These are phyloP conservation scores for Anthracocystis panici-leucophaei DNA, from an alignment of 1,284 basidiomycete genomes.

Conservation along the genomic window DNA sequence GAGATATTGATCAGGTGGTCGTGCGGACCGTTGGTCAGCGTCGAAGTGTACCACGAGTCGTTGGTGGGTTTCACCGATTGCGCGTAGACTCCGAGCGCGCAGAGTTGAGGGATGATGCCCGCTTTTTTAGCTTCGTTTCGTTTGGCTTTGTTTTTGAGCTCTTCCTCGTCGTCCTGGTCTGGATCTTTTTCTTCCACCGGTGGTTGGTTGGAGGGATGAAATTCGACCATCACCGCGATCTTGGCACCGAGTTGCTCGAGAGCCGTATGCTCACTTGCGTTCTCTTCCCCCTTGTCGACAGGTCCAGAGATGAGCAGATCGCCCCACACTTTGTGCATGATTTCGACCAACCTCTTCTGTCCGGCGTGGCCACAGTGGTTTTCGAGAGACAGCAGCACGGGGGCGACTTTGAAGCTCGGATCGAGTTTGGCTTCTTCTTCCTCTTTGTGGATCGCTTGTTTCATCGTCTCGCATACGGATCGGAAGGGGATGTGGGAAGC, in stretches of 20 bases:
- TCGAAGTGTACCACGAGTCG: conserved; percentile 58
- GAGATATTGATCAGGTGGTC: conserved; percentile 75
- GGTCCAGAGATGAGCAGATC: conserved; percentile 71
- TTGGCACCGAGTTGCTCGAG: conserved; percentile 74
- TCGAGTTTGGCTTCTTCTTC: conserved; percentile 23
- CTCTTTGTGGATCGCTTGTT: conserved; percentile 47
- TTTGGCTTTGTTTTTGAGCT: conserved; percentile 22
- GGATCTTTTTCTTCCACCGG: conserved; percentile 14
- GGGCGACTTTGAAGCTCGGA: conserved; percentile 58
- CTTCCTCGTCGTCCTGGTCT: conserved; percentile 44
- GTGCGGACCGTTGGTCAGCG: conserved; percentile 51
- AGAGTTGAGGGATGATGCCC: conserved; percentile 59
- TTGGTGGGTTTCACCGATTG: conserved; percentile 60
- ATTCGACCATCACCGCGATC: conserved; percentile 76
- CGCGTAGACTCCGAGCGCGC: conserved; percentile 62
- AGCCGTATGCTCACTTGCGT: conserved; percentile 65
- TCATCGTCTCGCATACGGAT: conserved; percentile 52
- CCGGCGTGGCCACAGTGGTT: conserved; percentile 75
- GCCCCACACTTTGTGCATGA: conserved; percentile 75
- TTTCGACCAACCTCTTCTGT: conserved; percentile 74
- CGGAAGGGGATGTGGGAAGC: conserved; percentile 56
- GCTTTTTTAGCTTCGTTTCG: conserved; percentile 49
- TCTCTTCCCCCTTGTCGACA: conserved; percentile 56
- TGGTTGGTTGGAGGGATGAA: conserved; percentile 26
- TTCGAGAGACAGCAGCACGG: conserved; percentile 77